Base-by-base conservation (phyloP, 257 asterid genomes). In the Perilla frutescens region DNA sequence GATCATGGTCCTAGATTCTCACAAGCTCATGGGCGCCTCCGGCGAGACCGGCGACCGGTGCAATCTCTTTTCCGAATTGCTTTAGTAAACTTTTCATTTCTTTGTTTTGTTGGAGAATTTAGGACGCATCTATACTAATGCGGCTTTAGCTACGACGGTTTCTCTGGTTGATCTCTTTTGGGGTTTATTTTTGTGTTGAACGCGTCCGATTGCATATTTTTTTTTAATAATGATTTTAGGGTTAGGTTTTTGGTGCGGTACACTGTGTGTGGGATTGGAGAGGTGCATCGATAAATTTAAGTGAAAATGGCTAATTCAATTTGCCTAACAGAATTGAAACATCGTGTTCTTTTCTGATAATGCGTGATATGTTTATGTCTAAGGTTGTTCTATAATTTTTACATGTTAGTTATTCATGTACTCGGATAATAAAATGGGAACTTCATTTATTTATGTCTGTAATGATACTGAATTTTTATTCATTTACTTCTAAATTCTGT, bases 11-110 rank as follows among this genome's bases (percentile, higher is more conserved):
- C 87, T 95, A 4, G 99, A 95, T 83, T 92, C 98, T 47, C 98
- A 95, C 67, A 95, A 95, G 60, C 94, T 95, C 58, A 78, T 95
- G 96, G 99, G 99, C 3, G 98, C 98, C 34, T 88, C 96, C 41
- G 99, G 99, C 8, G 99, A 95, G 90, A 82, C 96, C 2, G 99
- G 99, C 32, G 98, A 95, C 79, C 85, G 99, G 99, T 92, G 64
- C 62, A 14, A 41, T 49, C 70, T 66, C 69, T 31, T 31, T 43
- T 32, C 49, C 65, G 5, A 44, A 26, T 75, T 74, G 15, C 3
- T 61, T 44, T 1, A 1, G 6, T 5, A 15, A 48, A 1, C 53
- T 26, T 34, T 44, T 4, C 45, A 20, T 70, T 34, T 63, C 2
- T 7, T 61, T 54, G 20, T 15, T 61, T 41, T 37, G 9, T 65